Conservation (phyloP, 1,284 basidiomycete species). For the Austropuccinia psidii region DNA sequence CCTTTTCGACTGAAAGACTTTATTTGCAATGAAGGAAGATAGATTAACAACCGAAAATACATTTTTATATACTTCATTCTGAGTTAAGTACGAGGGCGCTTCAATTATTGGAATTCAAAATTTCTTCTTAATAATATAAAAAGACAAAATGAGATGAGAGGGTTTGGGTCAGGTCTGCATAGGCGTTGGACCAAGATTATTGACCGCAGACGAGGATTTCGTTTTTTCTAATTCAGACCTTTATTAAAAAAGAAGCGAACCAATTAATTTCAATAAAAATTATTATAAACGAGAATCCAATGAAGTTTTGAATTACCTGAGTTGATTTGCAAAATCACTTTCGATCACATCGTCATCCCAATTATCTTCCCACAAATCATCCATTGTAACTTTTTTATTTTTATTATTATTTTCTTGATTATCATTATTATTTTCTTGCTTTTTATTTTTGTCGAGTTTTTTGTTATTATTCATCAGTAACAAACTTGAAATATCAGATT, state of each 20-base stretch:
- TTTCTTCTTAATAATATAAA: no score
- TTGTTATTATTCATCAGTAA: no score
- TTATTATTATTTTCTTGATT: not conserved
- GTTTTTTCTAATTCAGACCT: conserved; percentile 35
- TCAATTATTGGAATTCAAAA: no score
- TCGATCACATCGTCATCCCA: conserved; percentile 37
- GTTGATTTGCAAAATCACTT: conserved; percentile 36
- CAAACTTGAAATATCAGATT: conserved; percentile 33
- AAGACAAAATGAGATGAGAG: no score
- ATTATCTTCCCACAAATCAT: conserved; percentile 37
- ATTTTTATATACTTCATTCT: no score
- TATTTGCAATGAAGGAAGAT: no score
- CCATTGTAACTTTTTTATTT: conserved; percentile 22
- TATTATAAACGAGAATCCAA: not conserved
- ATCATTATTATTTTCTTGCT: not conserved
- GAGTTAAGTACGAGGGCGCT: no score
- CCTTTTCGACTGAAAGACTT: no score
- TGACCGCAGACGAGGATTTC: no score
- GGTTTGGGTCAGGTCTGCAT: conserved; percentile 26
- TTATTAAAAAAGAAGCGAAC: not conserved
- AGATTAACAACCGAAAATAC: no score
- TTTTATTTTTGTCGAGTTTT: not conserved
- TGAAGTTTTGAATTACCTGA: not conserved
- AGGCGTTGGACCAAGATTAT: conserved; percentile 12
- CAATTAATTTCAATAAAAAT: not conserved